Evolutionary conservation across 768 basidiomycete species (phyloP), one percentile per base, ranked within the genome.

Genomic region (Podaxis pistillaris): DNA sequence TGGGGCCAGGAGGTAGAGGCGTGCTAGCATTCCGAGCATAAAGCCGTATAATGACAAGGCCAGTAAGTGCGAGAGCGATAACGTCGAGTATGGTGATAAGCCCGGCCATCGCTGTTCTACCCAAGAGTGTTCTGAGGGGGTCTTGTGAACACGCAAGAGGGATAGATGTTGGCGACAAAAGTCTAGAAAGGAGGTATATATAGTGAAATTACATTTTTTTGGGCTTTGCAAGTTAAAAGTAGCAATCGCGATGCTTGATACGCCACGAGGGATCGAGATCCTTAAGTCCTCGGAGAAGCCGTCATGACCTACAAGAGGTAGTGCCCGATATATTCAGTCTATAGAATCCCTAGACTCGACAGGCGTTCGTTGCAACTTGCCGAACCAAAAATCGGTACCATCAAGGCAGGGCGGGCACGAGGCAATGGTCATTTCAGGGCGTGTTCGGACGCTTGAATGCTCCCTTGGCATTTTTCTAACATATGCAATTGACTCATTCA

Each of bases 1-100:
- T 75, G 4, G 83, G 83, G 2, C 83, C 83, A 0, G 83, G 83
- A 28, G 83, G 83, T 36, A 78, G 68, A 56, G 73, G 71, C 6
- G 56, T 53, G 4, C 41, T 13, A 7, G 64, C 36, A 28, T 63
- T 64, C 50, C 63, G 67, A 17, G 46, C 63, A 8, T 68, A 36
- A 19, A 70, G 36, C 53, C 67, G 68, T 1, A 73, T 15, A 13
- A 74, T 36, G 58, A 67, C n/a, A 7, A 66, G 11, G 8, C 57
- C 68, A 9, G 69, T 41, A 30, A 61, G 33, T 7, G 65, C 53
- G 13, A 70, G 60, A 47, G 52, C 61, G 30, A 65, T 19, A 33
- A 33, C 2, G 44, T 73, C 68, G 41, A 73, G 59, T 2, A 66
- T 41, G 2, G 63, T 63, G 15, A 71, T 19, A 33, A 59, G 55